Evolutionary conservation across 495 filamentous ascomycete species (phyloP), one percentile per base, ranked within the genome.

Genomic region (Talaromyces ruber): DNA sequence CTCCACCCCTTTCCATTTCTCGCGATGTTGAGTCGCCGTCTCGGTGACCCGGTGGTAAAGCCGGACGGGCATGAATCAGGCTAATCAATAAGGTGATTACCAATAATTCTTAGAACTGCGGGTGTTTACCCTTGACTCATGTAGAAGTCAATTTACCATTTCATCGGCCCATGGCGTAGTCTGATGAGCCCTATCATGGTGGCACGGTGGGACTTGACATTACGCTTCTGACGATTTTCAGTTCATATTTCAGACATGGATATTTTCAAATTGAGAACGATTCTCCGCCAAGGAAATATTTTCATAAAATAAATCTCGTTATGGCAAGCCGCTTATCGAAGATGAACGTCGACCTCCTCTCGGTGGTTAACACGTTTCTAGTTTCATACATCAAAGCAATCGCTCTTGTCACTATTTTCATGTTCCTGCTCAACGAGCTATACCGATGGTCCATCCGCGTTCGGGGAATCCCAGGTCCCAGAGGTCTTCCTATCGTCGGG

Each of bases 401-500:
- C 2, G 29, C 22, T 30, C 8, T 58, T 8, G 21, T 39, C 28
- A 39, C 32, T 21, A 25, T 39, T 9, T 9, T 39, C 21, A n/a
- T 58, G 2, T 39, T 58, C 28, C 28, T 58, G 4, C 16, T 21
- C 12, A 58, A 58, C 32, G 56, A 58, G 32, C 18, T 37, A 12
- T 45, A 58, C 32, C 56, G 56, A 58, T 58, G 56, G 56, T 34
- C 32, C 32, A 39, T 58, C 22, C 56, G 56, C 32, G 24, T 58
- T 11, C 21, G 22, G 4, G 56, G 56, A 37, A 58, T 58, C 18
- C 61, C 62, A 18, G 64, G 64, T 11, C 64, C 64, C 6, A 61
- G 52, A 81, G 77, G 71, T 53, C 65, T 78, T n/a, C 84, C 85
- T 5, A 70, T 82, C 50, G 71, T 87, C 56, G 85, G 85, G 24